Conservation (phyloP, 768 basidiomycete genomes). For the Lanmaoa rubissima region DNA sequence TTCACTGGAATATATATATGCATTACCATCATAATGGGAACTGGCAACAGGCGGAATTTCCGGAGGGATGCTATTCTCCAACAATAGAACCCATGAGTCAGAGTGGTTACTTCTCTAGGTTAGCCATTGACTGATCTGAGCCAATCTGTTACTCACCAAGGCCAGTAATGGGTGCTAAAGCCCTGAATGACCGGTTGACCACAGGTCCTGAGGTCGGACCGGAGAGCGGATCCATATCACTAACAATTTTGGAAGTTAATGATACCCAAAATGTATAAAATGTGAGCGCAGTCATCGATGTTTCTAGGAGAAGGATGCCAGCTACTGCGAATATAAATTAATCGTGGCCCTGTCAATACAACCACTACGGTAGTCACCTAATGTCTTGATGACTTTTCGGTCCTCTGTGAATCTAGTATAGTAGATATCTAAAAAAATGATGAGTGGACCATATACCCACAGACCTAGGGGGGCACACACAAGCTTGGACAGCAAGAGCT, state of each 20-base stretch:
- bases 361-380: constrained; percentile 5
- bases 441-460: background rate
- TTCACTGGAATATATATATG: background rate
- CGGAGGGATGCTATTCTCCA: constrained; percentile 14
- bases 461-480: background rate
- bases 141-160: constrained; percentile 14
- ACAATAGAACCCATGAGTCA: too few species aligned
- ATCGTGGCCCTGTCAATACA: background rate
- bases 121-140: background rate
- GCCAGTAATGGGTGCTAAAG: constrained; percentile 6
- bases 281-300: constrained; percentile 6
- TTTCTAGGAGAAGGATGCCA: constrained; percentile 16
- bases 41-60: background rate
- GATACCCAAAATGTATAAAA: background rate
- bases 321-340: constrained; percentile 6
- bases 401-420: constrained; percentile 19
- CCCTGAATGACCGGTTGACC: background rate
- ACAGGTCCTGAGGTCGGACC: too few species aligned
- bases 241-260: too few species aligned
- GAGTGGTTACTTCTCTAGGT: constrained; percentile 5
- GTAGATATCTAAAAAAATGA: constrained; percentile 16
- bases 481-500: too few species aligned
- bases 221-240: too few species aligned
- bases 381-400: constrained; percentile 5
- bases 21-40: constrained; percentile 19